These are phyloP conservation scores for Microcera coccophila DNA, from an alignment of 2,329 filamentous ascomycete species.

Conservation along the genomic window DNA sequence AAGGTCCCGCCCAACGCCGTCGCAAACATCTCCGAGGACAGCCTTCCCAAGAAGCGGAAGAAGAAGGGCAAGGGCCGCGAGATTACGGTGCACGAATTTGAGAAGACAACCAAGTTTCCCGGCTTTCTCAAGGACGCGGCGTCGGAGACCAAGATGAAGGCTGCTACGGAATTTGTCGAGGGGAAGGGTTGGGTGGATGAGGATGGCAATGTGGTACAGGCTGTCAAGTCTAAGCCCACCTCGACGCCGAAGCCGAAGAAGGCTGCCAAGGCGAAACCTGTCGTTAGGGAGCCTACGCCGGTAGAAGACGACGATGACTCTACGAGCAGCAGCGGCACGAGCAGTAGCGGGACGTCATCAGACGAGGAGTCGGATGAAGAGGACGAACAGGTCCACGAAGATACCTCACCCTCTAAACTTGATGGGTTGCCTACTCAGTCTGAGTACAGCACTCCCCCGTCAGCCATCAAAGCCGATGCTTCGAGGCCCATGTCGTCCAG, in stretches of 20 bases:
- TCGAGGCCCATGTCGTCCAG: conserved; percentile 48
- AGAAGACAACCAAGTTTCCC: conserved; percentile 76
- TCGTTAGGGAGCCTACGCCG: conserved; percentile 9
- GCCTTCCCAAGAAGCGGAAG: conserved; percentile 54
- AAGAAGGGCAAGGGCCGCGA: conserved; percentile 50
- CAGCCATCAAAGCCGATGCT: conserved; percentile 28
- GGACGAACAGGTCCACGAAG: conserved; percentile 18
- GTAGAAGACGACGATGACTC: conserved; percentile 26
- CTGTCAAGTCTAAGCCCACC: conserved; percentile 37
- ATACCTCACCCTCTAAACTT: conserved; percentile 12
- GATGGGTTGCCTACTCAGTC: conserved; percentile 7
- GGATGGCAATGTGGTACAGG: conserved; percentile 70
- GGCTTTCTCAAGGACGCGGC: conserved; percentile 65
- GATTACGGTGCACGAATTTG: conserved; percentile 81
- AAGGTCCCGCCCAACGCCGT: conserved; percentile 55
- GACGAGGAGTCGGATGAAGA: conserved; percentile 32
- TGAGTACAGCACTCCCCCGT: conserved; percentile 19
- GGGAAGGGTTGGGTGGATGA: conserved; percentile 86
- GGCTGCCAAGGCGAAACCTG: conserved; percentile 15
- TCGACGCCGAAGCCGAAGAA: conserved; percentile 22
- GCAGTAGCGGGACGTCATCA: conserved; percentile 34
- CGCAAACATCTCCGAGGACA: conserved; percentile 40
- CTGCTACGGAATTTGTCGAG: conserved; percentile 64
- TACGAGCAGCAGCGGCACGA: conserved; percentile 32
- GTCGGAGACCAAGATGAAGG: conserved; percentile 32